Evolutionary conservation across 352 stramenopile species (phyloP), one percentile per base, ranked within the genome.

Genomic region (Globisporangium echinulatum): DNA sequence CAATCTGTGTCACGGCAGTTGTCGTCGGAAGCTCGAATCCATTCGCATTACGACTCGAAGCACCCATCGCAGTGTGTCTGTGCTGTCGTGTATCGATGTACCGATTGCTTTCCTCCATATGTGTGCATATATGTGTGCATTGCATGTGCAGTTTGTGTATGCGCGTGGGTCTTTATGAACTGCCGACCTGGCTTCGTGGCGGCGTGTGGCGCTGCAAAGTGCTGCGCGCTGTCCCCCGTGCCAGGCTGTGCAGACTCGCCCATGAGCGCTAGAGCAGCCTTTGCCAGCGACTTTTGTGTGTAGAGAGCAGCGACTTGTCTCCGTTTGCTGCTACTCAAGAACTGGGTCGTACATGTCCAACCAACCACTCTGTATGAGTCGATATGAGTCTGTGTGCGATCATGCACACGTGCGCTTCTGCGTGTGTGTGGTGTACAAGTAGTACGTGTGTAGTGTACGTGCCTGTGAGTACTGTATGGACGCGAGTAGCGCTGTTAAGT

Each of bases 251-350:
- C 49, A 52, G 25, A 5, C n/a, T 59, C 64, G 52, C 57, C 66
- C 72, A 67, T 49, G 61, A 63, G 69, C 79, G 79, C 79, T 70
- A 90, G 15, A 87, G 50, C 56, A 75, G 68, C 59, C 54, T 49
- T 51, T 60, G 54, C 57, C 62, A 74, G 57, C 49, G 74, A 70
- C 66, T 63, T 79, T 90, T 90, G 80, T 90, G 77, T 90, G 80
- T 90, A 90, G 80, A 90, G 80, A 80, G 77, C 63, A 72, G 66
- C 72, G 74, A 82, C 57, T 58, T 50, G 14, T 52, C 25, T 71
- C 63, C 63, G 72, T 84, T 83, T 65, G 71, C 64, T 61, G 79
- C 66, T 83, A 74, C 80, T 90, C 80, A 90, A 90, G 80, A 90
- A 83, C 76, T 90, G 74, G 77, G 71, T 77, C 77, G 63, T 74